phyloP scores from a whole-genome alignment of 1,284 basidiomycete species.

The Puccinia novopanici region DNA sequence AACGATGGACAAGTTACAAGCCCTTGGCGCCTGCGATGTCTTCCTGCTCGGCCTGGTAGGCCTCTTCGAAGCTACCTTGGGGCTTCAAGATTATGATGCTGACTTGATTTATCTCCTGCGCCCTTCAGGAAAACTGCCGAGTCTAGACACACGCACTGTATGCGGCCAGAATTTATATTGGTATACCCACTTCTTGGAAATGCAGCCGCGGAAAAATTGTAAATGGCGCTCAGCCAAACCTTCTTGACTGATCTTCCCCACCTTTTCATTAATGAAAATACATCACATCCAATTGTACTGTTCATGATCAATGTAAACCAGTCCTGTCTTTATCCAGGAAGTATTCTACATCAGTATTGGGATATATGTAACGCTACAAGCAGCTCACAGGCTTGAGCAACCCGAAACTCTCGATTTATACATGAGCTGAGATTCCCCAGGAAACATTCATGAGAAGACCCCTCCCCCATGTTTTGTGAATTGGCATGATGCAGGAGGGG shows the following conservation, averaged over 20 bases:
- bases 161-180: not conserved
- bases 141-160: not conserved
- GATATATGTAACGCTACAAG: not conserved
- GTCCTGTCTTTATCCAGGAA: not conserved
- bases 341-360: not conserved
- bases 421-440: not conserved
- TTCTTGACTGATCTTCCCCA: not conserved
- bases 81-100: not conserved
- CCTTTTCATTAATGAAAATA: not conserved
- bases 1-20: conserved; percentile 86
- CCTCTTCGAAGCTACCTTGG: not conserved
- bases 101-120: not conserved
- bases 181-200: conserved; percentile 23
- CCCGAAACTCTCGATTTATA: too few relatives aligned
- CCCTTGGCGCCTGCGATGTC: conserved; percentile 83
- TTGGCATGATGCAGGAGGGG: too few relatives aligned
- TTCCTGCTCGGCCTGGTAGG: conserved; percentile 75
- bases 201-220: not conserved
- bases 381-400: not conserved
- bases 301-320: conserved; percentile 13
- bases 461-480: too few relatives aligned
- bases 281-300: conserved; percentile 9
- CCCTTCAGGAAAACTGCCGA: not conserved
- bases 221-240: not conserved
- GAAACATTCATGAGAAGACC: not conserved